Percentiles rank a stretch among this genome's conserved stretches.
Conservation (phyloP, 331 rosid species). For the Erythrophleum ivorense region DNA sequence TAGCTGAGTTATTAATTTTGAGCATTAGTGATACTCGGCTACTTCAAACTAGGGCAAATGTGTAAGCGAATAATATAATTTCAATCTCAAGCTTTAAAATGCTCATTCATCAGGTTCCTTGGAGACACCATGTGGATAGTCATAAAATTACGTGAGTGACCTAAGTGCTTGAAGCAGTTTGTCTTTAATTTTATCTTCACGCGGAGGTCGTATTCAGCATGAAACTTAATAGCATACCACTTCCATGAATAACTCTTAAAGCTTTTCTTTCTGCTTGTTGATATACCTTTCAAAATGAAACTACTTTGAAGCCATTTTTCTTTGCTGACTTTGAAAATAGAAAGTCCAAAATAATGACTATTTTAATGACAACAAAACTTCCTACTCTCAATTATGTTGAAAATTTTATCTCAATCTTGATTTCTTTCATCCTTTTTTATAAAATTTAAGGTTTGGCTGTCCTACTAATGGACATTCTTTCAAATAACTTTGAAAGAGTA, state of each 20-base stretch:
- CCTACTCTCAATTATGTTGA: not conserved
- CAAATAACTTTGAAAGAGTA: not conserved
- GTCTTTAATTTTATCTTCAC: not conserved
- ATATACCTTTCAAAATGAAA: no score
- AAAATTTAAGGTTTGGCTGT: not conserved
- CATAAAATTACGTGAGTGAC: not conserved
- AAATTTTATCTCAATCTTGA: not conserved
- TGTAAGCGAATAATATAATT: no score
- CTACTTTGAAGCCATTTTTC: not conserved
- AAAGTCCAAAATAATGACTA: not conserved
- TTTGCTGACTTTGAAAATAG: not conserved
- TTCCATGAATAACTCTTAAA: no score
- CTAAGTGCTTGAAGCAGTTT: constrained; percentile 9
- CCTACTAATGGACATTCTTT: not conserved
- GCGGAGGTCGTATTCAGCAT: no score
- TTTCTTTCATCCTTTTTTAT: not conserved
- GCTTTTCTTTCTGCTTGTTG: not conserved
- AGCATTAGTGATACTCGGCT: no score
- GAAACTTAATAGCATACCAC: no score
- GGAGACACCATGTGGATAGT: not conserved
- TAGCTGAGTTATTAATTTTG: no score
- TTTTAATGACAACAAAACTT: no score
- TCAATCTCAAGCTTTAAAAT: no score
- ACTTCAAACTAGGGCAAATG: not conserved
- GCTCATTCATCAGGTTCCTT: not conserved